Conservation (phyloP, 768 basidiomycete genomes). For the Boletus patriciae region DNA sequence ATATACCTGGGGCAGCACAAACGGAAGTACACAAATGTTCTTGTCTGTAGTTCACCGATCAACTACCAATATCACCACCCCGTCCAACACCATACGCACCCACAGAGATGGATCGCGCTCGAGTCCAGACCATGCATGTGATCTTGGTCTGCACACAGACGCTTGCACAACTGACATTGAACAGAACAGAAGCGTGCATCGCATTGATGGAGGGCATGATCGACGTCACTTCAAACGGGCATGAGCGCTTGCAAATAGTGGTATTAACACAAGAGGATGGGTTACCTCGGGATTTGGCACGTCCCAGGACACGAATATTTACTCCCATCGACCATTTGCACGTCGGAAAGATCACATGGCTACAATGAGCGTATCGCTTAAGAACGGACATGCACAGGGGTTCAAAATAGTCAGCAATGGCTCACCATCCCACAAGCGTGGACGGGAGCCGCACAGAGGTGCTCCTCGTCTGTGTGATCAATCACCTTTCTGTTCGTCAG, state of each 20-base stretch:
- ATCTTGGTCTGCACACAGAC: conserved; percentile 46
- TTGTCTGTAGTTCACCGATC: conserved; percentile 39
- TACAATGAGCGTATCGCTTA: conserved; percentile 12
- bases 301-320: conserved; percentile 42
- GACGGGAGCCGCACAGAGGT: conserved; percentile 51
- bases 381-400: not conserved
- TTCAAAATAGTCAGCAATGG: too few relatives aligned
- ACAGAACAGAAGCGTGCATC: conserved; percentile 54
- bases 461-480: conserved; percentile 48
- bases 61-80: not conserved
- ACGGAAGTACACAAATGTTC: conserved; percentile 45
- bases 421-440: conserved; percentile 59
- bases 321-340: conserved; percentile 32
- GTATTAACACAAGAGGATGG: not conserved
- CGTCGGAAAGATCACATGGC: conserved; percentile 42
- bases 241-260: not conserved
- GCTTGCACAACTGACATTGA: conserved; percentile 53
- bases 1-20: conserved; percentile 51
- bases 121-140: conserved; percentile 54
- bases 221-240: conserved; percentile 39
- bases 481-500: conserved; percentile 36
- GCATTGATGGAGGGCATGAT: conserved; percentile 50
- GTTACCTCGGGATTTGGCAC: conserved; percentile 45
- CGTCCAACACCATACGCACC: conserved; percentile 34
- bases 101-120: conserved; percentile 52